A percentile compares a stretch with the other conserved stretches of the same genome.
Conservation (phyloP, 1,284 basidiomycete genomes). For the Entoloma clypeatum region DNA sequence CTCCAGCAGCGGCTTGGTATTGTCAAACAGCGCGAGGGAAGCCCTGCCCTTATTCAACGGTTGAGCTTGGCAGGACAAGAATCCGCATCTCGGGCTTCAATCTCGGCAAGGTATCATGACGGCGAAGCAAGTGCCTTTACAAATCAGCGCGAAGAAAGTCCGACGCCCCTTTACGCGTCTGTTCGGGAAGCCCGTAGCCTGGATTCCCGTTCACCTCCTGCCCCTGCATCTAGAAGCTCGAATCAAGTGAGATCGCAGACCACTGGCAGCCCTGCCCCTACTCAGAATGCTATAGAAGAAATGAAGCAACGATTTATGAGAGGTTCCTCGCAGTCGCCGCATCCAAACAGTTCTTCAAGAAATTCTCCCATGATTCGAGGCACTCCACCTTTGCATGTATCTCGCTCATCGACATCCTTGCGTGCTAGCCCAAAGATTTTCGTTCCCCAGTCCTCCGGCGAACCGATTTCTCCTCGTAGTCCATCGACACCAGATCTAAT, state of each 20-base stretch:
- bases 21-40: constrained; percentile 52
- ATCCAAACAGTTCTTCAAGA: constrained; percentile 14
- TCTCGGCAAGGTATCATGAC: no score
- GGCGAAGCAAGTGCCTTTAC: no score
- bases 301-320: constrained; percentile 60
- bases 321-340: constrained; percentile 26
- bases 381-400: constrained; percentile 21
- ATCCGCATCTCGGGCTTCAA: constrained; percentile 14
- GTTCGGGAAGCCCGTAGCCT: no score
- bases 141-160: no score
- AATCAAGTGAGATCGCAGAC: constrained; percentile 20
- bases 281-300: constrained; percentile 54
- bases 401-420: constrained; percentile 25
- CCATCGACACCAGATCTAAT: constrained; percentile 56
- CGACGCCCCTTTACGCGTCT: no score
- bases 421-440: constrained; percentile 13
- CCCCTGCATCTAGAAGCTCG: constrained; percentile 3
- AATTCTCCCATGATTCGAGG: constrained; percentile 20
- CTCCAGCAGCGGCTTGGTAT: constrained; percentile 56
- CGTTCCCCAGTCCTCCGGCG: constrained; percentile 34
- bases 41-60: constrained; percentile 51
- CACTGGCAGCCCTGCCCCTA: constrained; percentile 33
- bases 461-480: constrained; percentile 12
- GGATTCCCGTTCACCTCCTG: no score
- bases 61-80: constrained; percentile 39